phyloP scores from a whole-genome alignment of 2,329 filamentous ascomycete genomes.

The Hysterium pulicare region DNA sequence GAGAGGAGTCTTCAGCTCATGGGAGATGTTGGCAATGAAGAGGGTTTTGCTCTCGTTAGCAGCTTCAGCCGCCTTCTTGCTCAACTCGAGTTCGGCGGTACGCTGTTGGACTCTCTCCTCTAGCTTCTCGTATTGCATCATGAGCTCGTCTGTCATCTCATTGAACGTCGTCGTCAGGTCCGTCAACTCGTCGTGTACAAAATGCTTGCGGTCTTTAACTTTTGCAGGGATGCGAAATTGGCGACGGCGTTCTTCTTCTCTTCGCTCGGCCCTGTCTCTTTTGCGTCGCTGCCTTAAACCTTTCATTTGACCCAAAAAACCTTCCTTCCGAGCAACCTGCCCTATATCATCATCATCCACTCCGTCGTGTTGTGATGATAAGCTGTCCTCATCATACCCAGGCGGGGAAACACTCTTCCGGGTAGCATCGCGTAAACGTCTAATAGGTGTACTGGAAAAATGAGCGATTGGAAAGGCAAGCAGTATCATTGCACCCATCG shows the following conservation, averaged over 20 bases:
- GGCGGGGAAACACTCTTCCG: constrained; percentile 68
- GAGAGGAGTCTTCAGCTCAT: constrained; percentile 86
- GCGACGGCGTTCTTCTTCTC: constrained; percentile 42
- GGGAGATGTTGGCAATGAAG: constrained; percentile 91
- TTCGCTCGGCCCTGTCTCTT: constrained; percentile 33
- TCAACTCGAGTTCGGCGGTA: constrained; percentile 80
- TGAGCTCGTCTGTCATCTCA: constrained; percentile 86
- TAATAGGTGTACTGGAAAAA: constrained; percentile 75
- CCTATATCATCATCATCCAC: constrained; percentile 48
- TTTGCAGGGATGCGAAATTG: constrained; percentile 82
- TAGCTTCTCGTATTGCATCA: constrained; percentile 78
- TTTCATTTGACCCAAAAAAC: constrained; percentile 39
- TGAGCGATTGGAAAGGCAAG: constrained; percentile 77
- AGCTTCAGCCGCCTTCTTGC: constrained; percentile 88
- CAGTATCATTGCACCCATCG: constrained; percentile 67
- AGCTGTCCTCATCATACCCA: constrained; percentile 49
- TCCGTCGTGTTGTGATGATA: constrained; percentile 34
- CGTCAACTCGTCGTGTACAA: constrained; percentile 78
- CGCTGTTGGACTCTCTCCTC: constrained; percentile 82
- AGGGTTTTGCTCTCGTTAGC: constrained; percentile 96
- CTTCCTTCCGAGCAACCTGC: constrained; percentile 44
- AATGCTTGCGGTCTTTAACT: constrained; percentile 71
- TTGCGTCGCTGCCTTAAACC: constrained; percentile 30
- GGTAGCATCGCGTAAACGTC: constrained; percentile 71
- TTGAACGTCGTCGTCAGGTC: constrained; percentile 85